Conservation (phyloP, 345 rosid species). For the Passiflora organensis region DNA sequence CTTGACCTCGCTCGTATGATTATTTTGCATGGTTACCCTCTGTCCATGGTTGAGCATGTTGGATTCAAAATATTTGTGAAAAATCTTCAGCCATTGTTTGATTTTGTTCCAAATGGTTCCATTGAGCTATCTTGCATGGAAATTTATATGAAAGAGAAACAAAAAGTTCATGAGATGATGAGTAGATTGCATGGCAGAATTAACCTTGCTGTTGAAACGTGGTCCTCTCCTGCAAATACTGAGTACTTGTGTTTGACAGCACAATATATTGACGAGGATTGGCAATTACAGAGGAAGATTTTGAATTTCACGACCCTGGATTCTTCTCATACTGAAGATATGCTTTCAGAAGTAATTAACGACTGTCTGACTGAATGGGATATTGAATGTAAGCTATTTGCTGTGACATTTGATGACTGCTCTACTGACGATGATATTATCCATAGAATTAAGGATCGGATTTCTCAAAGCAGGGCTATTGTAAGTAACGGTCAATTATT, state of each 20-base stretch:
- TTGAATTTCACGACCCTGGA: constrained; percentile 77
- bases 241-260: constrained; percentile 62
- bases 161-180: constrained; percentile 55
- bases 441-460: constrained; percentile 53
- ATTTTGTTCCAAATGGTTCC: constrained; percentile 47
- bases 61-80: constrained; percentile 85
- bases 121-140: constrained; percentile 70
- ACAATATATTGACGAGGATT: constrained; percentile 69
- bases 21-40: constrained; percentile 71
- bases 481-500: constrained; percentile 58
- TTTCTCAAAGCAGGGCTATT: constrained; percentile 52
- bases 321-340: constrained; percentile 70
- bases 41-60: constrained; percentile 79
- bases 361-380: constrained; percentile 80
- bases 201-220: constrained; percentile 67
- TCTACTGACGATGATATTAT: constrained; percentile 60
- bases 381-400: constrained; percentile 79
- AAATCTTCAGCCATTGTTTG: constrained; percentile 86
- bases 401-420: constrained; percentile 69
- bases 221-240: constrained; percentile 60
- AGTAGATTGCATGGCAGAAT: constrained; percentile 63
- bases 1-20: constrained; percentile 92
- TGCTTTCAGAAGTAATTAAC: constrained; percentile 78
- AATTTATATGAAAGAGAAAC: constrained; percentile 71
- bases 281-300: constrained; percentile 76